Conservation (phyloP, 129 eudicot genomes). For the Chrysanthemum lavandulifolium region DNA sequence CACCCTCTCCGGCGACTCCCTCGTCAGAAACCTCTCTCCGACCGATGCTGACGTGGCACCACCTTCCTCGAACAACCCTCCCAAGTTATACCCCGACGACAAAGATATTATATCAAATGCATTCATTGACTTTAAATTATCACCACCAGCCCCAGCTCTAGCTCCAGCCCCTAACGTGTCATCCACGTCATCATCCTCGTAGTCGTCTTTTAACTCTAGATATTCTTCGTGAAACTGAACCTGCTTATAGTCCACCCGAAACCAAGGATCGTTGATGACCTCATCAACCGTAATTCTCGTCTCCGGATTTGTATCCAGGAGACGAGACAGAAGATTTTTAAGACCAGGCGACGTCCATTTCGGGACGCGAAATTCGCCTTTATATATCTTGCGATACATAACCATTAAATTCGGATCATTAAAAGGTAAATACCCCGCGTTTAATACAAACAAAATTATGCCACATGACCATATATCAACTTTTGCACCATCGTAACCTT, state of each 20-base stretch:
- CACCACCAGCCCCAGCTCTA: background rate
- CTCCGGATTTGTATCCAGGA: conserved; percentile 48
- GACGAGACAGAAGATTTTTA: conserved; percentile 33
- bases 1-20: conserved; percentile 47
- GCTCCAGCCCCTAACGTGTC: background rate
- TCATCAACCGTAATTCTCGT: conserved; percentile 49
- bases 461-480: conserved; percentile 69
- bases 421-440: conserved; percentile 42
- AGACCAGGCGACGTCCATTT: conserved; percentile 61
- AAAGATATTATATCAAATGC: conserved; percentile 68
- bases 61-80: conserved; percentile 47
- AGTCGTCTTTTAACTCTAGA: conserved; percentile 28
- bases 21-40: conserved; percentile 49
- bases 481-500: conserved; percentile 61
- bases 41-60: background rate
- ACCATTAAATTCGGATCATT: conserved; percentile 46
- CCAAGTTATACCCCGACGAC: conserved; percentile 53
- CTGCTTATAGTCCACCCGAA: conserved; percentile 33
- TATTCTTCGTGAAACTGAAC: conserved; percentile 7
- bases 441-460: conserved; percentile 42
- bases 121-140: conserved; percentile 20
- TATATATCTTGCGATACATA: conserved; percentile 56
- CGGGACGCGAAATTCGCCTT: conserved; percentile 62
- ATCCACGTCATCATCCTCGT: conserved; percentile 1
- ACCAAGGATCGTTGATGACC: conserved; percentile 50